A percentile compares a stretch with the other conserved stretches of the same genome.
Conservation (phyloP, 2,329 filamentous ascomycete species). For the Tolypocladium endophyticum region DNA sequence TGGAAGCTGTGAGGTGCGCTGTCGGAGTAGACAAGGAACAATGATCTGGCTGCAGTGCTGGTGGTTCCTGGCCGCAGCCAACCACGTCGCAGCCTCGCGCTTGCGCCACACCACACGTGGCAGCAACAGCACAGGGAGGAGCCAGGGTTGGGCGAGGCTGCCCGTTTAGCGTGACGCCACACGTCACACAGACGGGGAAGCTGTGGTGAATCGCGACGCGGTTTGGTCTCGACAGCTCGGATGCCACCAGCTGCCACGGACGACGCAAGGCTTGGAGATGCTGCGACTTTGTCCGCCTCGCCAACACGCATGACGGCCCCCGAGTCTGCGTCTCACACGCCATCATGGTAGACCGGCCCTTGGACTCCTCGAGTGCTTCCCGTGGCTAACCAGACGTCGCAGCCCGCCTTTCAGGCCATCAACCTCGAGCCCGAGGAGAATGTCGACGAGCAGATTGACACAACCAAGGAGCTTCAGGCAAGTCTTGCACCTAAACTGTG, state of each 20-base stretch:
- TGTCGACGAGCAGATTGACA: conserved; percentile 82
- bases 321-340: not conserved
- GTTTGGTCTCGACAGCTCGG: not conserved
- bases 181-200: not conserved
- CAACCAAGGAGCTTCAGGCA: conserved; percentile 84
- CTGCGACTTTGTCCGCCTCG: not conserved
- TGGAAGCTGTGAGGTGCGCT: not conserved
- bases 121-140: not conserved
- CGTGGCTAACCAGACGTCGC: not conserved
- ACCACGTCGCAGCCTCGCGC: not conserved
- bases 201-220: not conserved
- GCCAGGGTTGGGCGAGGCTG: not conserved
- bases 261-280: not conserved
- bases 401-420: conserved; percentile 71
- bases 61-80: not conserved
- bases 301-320: not conserved
- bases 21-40: not conserved
- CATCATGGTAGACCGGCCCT: not conserved
- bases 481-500: conserved; percentile 1
- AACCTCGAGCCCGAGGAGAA: conserved; percentile 93
- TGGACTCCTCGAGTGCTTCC: not conserved
- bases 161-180: not conserved
- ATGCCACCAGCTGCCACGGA: not conserved
- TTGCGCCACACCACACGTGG: not conserved
- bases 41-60: not conserved